A percentile compares a stretch with the other conserved stretches of the same genome.
Conservation (phyloP, 495 filamentous ascomycete genomes). For the Penicillium fimorum region DNA sequence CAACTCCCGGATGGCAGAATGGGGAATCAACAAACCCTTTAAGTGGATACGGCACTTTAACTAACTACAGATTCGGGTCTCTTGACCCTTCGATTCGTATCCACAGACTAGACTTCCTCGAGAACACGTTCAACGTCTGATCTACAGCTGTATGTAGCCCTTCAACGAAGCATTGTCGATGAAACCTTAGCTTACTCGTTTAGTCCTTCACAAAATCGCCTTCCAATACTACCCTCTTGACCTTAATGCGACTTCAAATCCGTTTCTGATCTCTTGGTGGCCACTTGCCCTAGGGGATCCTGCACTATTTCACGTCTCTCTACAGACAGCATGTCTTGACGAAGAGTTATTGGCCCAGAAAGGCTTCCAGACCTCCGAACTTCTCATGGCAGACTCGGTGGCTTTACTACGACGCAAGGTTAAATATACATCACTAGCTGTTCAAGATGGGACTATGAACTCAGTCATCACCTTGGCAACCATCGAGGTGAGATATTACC, state of each 20-base stretch:
- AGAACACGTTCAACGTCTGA: slow-evolving; percentile 46
- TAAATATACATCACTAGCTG: slow-evolving; percentile 38
- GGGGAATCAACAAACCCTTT: slow-evolving; percentile 7
- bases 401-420: slow-evolving; percentile 46
- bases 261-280: slow-evolving; percentile 56
- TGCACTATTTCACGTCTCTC: slow-evolving; percentile 52
- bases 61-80: slow-evolving; percentile 24
- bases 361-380: slow-evolving; percentile 46
- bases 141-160: slow-evolving; percentile 45
- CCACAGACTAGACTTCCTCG: slow-evolving; percentile 47
- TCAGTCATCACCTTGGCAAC: slow-evolving; percentile 53
- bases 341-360: slow-evolving; percentile 49
- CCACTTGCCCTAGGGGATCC: slow-evolving; percentile 50
- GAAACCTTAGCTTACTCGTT: slow-evolving; percentile 15
- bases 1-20: slow-evolving; percentile 11
- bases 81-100: slow-evolving; percentile 53
- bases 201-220: slow-evolving; percentile 52
- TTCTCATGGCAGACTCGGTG: slow-evolving; percentile 54
- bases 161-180: neutral
- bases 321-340: slow-evolving; percentile 54
- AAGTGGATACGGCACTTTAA: slow-evolving; percentile 11
- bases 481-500: slow-evolving; percentile 43
- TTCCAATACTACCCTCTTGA: slow-evolving; percentile 57
- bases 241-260: slow-evolving; percentile 45
- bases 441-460: slow-evolving; percentile 54